Percentiles rank a stretch among this genome's conserved stretches.
Evolutionary conservation across 768 basidiomycete species (phyloP).

Genomic region (Kwoniella dendrophila): DNA sequence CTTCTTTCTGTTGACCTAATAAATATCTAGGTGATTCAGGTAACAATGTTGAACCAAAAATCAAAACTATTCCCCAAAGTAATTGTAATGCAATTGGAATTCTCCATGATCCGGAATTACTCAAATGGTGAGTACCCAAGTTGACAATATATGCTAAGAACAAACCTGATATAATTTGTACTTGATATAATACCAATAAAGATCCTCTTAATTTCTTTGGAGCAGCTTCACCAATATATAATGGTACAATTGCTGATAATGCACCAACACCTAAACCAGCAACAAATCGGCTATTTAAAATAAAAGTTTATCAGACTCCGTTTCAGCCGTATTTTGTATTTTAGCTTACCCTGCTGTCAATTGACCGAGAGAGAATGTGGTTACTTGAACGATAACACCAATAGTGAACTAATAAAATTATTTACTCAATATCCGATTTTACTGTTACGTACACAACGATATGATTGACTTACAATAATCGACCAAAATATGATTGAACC

Average conservation of each 20-base stretch:
- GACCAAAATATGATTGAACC: conserved; percentile 78
- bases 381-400: conserved; percentile 60
- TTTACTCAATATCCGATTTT: background rate
- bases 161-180: conserved; percentile 64
- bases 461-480: conserved; percentile 55
- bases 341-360: conserved; percentile 62
- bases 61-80: conserved; percentile 24
- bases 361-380: conserved; percentile 65
- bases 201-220: conserved; percentile 53
- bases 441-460: background rate
- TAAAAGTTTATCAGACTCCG: background rate
- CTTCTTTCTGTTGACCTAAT: conserved; percentile 57
- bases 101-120: conserved; percentile 62
- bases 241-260: conserved; percentile 31
- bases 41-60: conserved; percentile 21
- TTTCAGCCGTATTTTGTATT: background rate
- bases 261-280: conserved; percentile 31
- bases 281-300: conserved; percentile 56
- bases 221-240: conserved; percentile 34
- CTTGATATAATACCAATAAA: conserved; percentile 71
- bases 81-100: conserved; percentile 33
- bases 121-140: conserved; percentile 50
- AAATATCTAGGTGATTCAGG: conserved; percentile 26
- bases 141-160: conserved; percentile 30
- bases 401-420: conserved; percentile 49